Base-by-base conservation (phyloP, 1,284 basidiomycete species). In the Fomitopsis palustris region DNA sequence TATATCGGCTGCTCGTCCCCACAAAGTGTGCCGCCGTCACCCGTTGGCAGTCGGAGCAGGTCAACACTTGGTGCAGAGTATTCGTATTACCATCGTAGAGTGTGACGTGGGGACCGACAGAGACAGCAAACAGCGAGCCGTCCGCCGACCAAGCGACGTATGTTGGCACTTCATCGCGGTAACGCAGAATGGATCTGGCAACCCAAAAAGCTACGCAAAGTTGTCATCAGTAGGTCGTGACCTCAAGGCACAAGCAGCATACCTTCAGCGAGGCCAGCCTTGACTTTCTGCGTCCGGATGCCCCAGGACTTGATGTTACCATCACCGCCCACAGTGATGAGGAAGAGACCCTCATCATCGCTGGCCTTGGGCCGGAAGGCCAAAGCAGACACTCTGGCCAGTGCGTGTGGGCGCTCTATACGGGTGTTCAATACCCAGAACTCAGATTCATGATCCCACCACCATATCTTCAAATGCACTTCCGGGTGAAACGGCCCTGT, bases 381-480 rank as follows among this genome's bases (percentile, higher is more conserved):
- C 54, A 96, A 69, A 1, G 86, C 81, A 7, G 86, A 86, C 29
- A 98, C 78, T 55, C 79, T 78, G 45, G 78, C 74, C 35, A 79
- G 72, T 31, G 90, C 90, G 74, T 99, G 96, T 8, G 96, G 96
- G 33, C 86, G 81, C 71, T 97, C 93, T 63, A 98, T 87, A 59
- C 95, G 87, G 9, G 95, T 97, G 73, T 96, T 96, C 67, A 80
- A 85, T 84, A 78, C 86, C 95, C 83, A 91, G 51, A 72, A 75
- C 21, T 76, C 72, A 29, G 74, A 72, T 62, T 78, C 85, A 64
- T 75, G 70, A 74, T 89, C 85, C 92, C 95, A 96, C 60, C 77
- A 78, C 96, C 96, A 99, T 45, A 98, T 76, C 76, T 98, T 98
- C 65, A 99, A 81, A 67, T 90, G 89, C 23, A 89, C 80, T 68